A percentile compares a stretch with the other conserved stretches of the same genome.
phyloP scores from a whole-genome alignment of 1,139 yeast species.

The Taphrina deformans region DNA sequence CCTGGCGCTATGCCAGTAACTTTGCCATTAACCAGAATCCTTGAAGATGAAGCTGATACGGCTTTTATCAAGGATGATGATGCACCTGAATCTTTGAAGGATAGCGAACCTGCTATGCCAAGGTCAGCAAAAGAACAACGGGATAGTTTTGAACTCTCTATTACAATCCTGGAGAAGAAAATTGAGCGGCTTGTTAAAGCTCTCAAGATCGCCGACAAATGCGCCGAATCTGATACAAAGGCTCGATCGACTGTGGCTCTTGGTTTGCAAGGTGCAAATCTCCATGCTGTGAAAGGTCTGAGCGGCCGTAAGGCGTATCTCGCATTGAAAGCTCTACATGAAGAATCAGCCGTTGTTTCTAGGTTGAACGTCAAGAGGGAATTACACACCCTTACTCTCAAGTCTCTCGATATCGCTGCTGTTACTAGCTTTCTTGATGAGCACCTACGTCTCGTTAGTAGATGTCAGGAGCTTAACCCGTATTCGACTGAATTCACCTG shows the following conservation, averaged over 20 bases:
- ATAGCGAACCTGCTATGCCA: too few relatives aligned
- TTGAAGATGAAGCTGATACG: too few relatives aligned
- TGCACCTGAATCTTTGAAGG: too few relatives aligned
- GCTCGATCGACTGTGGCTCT: not conserved
- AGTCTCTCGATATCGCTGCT: not conserved
- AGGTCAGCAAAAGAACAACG: too few relatives aligned
- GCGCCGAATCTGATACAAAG: not conserved
- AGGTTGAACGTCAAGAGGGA: not conserved
- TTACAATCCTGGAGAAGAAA: too few relatives aligned
- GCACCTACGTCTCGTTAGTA: not conserved
- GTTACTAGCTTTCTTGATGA: not conserved
- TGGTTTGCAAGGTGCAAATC: not conserved
- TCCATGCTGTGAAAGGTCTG: not conserved
- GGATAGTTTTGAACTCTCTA: too few relatives aligned
- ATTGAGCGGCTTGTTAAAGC: too few relatives aligned
- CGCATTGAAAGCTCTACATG: not conserved
- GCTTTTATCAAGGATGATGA: too few relatives aligned
- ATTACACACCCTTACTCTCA: not conserved
- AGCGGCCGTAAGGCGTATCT: not conserved
- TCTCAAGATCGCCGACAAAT: too few relatives aligned
- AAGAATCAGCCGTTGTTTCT: not conserved
- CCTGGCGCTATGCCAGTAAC: too few relatives aligned
- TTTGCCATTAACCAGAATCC: too few relatives aligned
- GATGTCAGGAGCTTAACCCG: not conserved
- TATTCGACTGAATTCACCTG: too few relatives aligned